Base-by-base conservation (phyloP, 1,284 basidiomycete species). In the Porphyrellus sp. region DNA sequence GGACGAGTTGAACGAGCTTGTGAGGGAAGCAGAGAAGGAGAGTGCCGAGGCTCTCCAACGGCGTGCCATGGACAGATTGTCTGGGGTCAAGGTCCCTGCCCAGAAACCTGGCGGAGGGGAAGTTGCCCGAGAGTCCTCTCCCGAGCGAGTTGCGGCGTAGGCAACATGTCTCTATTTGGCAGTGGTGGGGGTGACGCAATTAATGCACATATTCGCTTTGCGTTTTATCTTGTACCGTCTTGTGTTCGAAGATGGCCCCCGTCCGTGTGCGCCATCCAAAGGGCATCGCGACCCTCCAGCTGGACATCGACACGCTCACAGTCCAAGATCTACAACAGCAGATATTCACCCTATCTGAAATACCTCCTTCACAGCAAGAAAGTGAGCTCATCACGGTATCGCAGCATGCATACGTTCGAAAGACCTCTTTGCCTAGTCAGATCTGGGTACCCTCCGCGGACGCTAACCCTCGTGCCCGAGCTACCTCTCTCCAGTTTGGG, bases 381-480 rank as follows among this genome's bases (percentile, higher is more conserved):
- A 70, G 91, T 93, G 65, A 69, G 88, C 74, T 46, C 35, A 49
- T 40, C 38, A 28, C 47, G 40, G 8, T 43, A 50, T 30, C 51
- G 46, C 24, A 44, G 34, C 11, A 18, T 42, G 27, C 33, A 40
- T 13, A 11, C 27, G 23, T 47, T 23, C 31, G 40, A 56, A 31
- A 23, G 35, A 38, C 35, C 15, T 44, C 24, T 30, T 34, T 24
- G 16, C 43, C 18, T 57, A 95, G 92, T 95, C 59, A 93, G 89
- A 72, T 79, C 81, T 25, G 90, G 92, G 37, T 94, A 94, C 69
- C 93, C 93, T 1, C 91, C 91, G 0, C 80, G 78, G 46, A 63
- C 81, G 1, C 76, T 94, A 34, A 84, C 84, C 4, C 68, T 90
- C 37, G 72, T 88, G n/a, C 82, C 85, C 5, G 82, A 86, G 54